These are phyloP conservation scores for Solanum bulbocastanum DNA, from an alignment of 257 asterid species.

Conservation along the genomic window DNA sequence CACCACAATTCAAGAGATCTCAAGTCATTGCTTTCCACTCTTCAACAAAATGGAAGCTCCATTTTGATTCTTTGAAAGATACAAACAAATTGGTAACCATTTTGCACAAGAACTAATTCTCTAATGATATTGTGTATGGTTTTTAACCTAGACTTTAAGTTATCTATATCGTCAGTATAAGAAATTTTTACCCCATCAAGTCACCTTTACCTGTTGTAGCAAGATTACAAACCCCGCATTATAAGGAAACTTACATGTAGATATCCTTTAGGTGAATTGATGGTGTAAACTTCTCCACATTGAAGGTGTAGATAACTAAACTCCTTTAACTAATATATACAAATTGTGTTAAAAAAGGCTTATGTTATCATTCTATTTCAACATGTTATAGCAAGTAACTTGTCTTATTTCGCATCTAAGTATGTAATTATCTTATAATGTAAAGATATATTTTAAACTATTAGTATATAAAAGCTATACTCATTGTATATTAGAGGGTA, in stretches of 20 bases:
- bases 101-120: not conserved
- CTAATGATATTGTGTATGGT: not conserved
- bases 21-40: constrained; percentile 36
- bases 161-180: too few species aligned
- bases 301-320: too few species aligned
- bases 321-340: too few species aligned
- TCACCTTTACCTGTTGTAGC: too few species aligned
- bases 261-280: too few species aligned
- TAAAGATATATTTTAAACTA: not conserved
- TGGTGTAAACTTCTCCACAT: too few species aligned
- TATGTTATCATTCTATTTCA: too few species aligned
- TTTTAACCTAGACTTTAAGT: too few species aligned
- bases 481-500: not conserved
- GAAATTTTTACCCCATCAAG: too few species aligned
- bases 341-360: too few species aligned
- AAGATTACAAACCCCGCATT: too few species aligned
- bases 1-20: constrained; percentile 14
- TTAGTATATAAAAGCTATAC: not conserved
- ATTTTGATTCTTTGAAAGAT: constrained; percentile 35
- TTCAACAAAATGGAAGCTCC: constrained; percentile 39
- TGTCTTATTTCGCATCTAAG: not conserved
- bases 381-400: not conserved
- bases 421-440: not conserved
- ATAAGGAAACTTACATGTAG: too few species aligned
- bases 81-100: constrained; percentile 23